These are phyloP conservation scores for Thinopyrum elongatum DNA, from an alignment of 176 grass and related monocot species.

Conservation along the genomic window DNA sequence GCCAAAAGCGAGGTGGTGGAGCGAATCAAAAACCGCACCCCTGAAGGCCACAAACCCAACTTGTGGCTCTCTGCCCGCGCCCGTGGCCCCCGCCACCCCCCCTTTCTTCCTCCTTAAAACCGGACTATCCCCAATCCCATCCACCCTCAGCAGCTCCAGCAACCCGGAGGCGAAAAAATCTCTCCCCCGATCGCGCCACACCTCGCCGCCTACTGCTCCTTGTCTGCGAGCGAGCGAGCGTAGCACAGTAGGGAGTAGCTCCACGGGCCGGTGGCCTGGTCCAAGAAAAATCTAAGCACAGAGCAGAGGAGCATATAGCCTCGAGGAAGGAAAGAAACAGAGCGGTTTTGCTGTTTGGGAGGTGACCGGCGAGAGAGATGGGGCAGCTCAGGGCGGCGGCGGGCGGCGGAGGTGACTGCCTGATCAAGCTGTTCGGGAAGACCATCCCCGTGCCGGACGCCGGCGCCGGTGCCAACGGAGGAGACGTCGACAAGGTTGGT, in stretches of 20 bases:
- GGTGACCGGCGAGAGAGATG: background rate
- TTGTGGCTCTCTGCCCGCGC: conserved; percentile 68
- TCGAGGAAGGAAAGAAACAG: background rate
- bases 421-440: conserved; percentile 86
- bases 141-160: background rate
- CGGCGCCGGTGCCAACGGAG: background rate
- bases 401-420: conserved; percentile 32
- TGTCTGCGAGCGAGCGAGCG: background rate
- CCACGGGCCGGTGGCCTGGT: background rate
- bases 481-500: conserved; percentile 44
- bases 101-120: conserved; percentile 37
- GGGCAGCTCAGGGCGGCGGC: conserved; percentile 26
- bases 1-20: conserved; percentile 21
- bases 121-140: conserved; percentile 26
- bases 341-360: background rate
- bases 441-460: conserved; percentile 58
- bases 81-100: conserved; percentile 36
- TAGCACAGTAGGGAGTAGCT: background rate
- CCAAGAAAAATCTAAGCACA: background rate
- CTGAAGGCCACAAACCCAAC: conserved; percentile 66
- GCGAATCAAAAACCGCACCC: conserved; percentile 65
- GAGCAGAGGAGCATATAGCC: background rate
- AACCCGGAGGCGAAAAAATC: background rate
- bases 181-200: background rate
- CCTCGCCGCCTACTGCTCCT: background rate